A percentile compares a stretch with the other conserved stretches of the same genome.
Conservation (phyloP, 2,329 filamentous ascomycete genomes). For the Nemania sp. region DNA sequence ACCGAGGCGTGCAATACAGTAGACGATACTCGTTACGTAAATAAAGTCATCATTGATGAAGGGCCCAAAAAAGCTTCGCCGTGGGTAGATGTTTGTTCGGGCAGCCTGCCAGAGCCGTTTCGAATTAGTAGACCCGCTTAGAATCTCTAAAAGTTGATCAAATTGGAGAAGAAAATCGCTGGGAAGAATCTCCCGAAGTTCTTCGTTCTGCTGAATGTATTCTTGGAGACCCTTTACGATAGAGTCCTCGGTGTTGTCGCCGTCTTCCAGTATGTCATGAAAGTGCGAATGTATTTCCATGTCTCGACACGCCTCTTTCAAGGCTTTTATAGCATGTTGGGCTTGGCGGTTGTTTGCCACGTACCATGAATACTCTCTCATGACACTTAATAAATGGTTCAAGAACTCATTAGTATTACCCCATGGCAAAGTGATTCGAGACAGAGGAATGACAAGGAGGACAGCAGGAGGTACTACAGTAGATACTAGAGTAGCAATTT, state of each 20-base stretch:
- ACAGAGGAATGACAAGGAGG: constrained; percentile 6
- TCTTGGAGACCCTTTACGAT: constrained; percentile 1
- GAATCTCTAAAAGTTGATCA: not conserved
- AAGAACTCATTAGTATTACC: not conserved
- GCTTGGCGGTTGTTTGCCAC: not conserved
- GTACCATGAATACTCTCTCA: constrained; percentile 19
- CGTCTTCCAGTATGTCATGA: constrained; percentile 1
- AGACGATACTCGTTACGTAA: constrained; percentile 6
- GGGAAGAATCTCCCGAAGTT: not conserved
- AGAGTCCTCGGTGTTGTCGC: not conserved
- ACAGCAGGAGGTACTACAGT: not conserved
- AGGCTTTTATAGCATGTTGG: not conserved
- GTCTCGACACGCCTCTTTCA: not conserved
- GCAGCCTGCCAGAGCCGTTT: constrained; percentile 10
- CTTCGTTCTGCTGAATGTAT: not conserved
- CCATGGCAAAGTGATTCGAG: not conserved
- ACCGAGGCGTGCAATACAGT: constrained; percentile 12
- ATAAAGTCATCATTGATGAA: constrained; percentile 3
- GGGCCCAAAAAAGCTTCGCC: not conserved
- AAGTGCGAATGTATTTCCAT: not conserved
- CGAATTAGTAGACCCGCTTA: not conserved
- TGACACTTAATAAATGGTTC: not conserved
- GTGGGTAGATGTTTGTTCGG: constrained; percentile 11
- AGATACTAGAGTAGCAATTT: constrained; percentile 13
- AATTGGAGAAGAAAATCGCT: constrained; percentile 1